A percentile compares a stretch with the other conserved stretches of the same genome.
phyloP scores from a whole-genome alignment of 2,329 filamentous ascomycete genomes.

The Talaromyces amestolkiae region DNA sequence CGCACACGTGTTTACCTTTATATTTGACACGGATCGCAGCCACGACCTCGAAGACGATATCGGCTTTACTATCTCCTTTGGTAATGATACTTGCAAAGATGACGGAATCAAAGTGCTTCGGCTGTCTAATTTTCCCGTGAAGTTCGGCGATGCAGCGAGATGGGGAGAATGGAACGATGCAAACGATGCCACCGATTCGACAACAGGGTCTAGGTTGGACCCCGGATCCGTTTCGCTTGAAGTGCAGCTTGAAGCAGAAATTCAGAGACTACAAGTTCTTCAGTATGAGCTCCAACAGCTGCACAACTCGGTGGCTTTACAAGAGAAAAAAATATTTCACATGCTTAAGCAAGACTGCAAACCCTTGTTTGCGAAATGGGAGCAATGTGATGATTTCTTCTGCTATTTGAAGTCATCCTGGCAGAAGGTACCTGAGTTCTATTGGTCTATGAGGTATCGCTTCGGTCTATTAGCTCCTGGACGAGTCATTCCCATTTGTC shows the following conservation, averaged over 20 bases:
- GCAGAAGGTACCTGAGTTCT: constrained; percentile 29
- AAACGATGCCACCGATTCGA: constrained; percentile 13
- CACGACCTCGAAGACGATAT: constrained; percentile 24
- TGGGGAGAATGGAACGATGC: constrained; percentile 27
- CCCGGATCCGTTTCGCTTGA: constrained; percentile 7
- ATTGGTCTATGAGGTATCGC: constrained; percentile 28
- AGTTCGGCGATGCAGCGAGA: constrained; percentile 21
- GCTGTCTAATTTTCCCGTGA: constrained; percentile 27
- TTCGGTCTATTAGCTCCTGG: constrained; percentile 27
- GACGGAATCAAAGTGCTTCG: constrained; percentile 29
- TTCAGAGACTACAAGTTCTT: constrained; percentile 28
- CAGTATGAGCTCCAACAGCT: constrained; percentile 26
- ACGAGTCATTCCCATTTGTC: constrained; percentile 16
- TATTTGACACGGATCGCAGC: constrained; percentile 24
- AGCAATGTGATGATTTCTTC: constrained; percentile 27
- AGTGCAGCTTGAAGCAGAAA: constrained; percentile 25
- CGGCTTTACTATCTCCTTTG: constrained; percentile 37
- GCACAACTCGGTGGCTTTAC: constrained; percentile 26
- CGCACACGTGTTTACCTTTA: constrained; percentile 31
- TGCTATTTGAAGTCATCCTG: constrained; percentile 32
- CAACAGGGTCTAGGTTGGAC: not conserved
- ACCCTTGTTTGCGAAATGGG: constrained; percentile 24
- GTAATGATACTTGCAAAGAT: constrained; percentile 28
- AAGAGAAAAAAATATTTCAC: constrained; percentile 29
- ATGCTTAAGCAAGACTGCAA: constrained; percentile 31